Evolutionary conservation across 1,139 yeast genomes (phyloP), one percentile per base, ranked within the genome.

Genomic region (Blastobotrys malaysiensis): DNA sequence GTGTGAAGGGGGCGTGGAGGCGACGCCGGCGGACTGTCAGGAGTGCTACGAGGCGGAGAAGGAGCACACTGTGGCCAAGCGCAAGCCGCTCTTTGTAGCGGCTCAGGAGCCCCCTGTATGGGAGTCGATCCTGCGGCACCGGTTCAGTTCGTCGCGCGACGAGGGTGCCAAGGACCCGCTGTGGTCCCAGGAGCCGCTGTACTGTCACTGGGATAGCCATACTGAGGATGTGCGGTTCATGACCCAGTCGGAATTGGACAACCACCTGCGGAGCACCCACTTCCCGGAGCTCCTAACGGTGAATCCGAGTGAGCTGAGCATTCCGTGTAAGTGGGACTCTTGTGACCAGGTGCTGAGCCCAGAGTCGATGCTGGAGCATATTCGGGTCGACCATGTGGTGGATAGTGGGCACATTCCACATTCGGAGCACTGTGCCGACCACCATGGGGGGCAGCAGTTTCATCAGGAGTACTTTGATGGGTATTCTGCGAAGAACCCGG

Each of bases 261-360:
- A 56, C 24, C 73, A 70, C 56, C 50, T 70, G 24, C 36, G 50
- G 51, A 56, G 58, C 27, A 52, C 54, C 11, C 62, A 59, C 27
- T 43, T 56, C 22, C 45, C 54, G 6, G 27, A 27, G 26, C 49
- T 31, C 16, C n/a, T n/a, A n/a, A 31, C 39, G 36, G 26, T 21
- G 44, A 22, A 19, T 20, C 48, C 18, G 50, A 43, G 46, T 44
- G 64, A 2, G 61, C 39, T 31, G 39, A 31, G 39, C 16, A 31
- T 31, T 7, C 39, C 63, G 6, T 72, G 76, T 52, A 73, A 70
- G 54, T 72, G 76, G 76, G 76, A 72, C 52, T 65, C 73, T 2
- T 72, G 76, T 16, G 39, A 31, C 39, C 39, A 31, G 39, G 39
- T 31, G 3, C n/a, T 31, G 39, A 31, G 39, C 46, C 56, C 69